Percentiles rank a stretch among this genome's conserved stretches.
These are phyloP conservation scores for Barnettozyma californica DNA, from an alignment of 805 yeast species.

Conservation along the genomic window DNA sequence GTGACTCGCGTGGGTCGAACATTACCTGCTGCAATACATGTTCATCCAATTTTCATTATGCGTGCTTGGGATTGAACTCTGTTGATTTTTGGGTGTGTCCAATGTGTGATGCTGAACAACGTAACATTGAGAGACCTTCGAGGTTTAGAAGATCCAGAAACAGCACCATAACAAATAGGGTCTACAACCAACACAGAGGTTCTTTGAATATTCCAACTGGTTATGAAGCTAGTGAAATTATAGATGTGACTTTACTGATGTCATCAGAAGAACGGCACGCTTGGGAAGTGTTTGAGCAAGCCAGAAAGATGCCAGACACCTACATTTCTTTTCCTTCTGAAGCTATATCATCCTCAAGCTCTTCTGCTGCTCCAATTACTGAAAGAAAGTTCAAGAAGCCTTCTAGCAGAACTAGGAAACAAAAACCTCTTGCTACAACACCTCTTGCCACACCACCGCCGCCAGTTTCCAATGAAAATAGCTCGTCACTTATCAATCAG, in stretches of 20 bases:
- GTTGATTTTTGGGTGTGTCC: conserved; percentile 42
- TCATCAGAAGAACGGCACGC: conserved; percentile 20
- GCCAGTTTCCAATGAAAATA: background rate
- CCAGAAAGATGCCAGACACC: conserved; percentile 6
- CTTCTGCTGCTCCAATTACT: background rate
- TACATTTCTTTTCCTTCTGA: background rate
- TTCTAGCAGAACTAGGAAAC: conserved; percentile 11
- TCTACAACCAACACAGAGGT: conserved; percentile 16
- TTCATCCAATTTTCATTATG: conserved; percentile 35
- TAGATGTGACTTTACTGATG: conserved; percentile 10
- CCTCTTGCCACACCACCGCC: background rate
- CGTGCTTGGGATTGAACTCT: conserved; percentile 33
- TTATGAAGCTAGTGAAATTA: conserved; percentile 6
- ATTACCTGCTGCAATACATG: conserved; percentile 29
- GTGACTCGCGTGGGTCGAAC: conserved; percentile 18
- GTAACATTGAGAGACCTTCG: conserved; percentile 14
- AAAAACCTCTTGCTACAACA: background rate
- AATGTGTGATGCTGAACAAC: conserved; percentile 43
- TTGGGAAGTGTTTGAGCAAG: conserved; percentile 22
- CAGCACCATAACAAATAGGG: conserved; percentile 26
- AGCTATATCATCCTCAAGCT: background rate
- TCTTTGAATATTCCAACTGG: background rate
- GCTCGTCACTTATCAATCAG: conserved; percentile 13
- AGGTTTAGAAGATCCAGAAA: conserved; percentile 22
- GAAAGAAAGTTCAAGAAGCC: conserved; percentile 19